Evolutionary conservation across 2,329 filamentous ascomycete genomes (phyloP).

Genomic region (Fusarium newnesense): DNA sequence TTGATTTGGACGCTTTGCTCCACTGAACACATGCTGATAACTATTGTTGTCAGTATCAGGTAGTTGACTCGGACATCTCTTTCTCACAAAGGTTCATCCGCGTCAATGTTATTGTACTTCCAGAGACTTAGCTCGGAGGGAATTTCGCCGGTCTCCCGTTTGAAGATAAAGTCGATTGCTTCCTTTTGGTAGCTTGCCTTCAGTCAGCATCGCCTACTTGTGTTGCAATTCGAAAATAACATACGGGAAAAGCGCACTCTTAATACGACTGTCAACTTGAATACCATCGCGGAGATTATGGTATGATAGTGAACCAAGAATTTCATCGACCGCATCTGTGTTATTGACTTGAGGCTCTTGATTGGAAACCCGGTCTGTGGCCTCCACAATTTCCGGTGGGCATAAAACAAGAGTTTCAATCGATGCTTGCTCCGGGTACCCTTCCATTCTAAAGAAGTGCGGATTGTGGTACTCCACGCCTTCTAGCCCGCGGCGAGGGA

Average conservation of each 20-base stretch:
- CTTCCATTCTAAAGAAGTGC: not conserved
- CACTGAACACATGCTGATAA: not conserved
- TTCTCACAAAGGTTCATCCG: not conserved
- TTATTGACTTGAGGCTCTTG: accelerated
- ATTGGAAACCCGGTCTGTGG: accelerated
- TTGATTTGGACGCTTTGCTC: not conserved
- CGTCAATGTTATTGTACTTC: not conserved
- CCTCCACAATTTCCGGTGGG: accelerated
- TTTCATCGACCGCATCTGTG: not conserved
- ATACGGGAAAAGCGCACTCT: no score
- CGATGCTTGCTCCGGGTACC: accelerated
- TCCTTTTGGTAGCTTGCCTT: not conserved
- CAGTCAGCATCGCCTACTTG: no score
- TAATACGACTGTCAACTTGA: not conserved
- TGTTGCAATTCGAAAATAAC: no score
- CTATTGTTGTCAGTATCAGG: accelerated
- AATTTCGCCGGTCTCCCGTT: not conserved
- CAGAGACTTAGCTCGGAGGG: not conserved
- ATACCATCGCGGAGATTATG: accelerated
- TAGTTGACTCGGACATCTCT: accelerated
- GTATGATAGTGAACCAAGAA: not conserved
- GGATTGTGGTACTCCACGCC: not conserved
- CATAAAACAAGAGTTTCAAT: accelerated
- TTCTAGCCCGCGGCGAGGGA: accelerated
- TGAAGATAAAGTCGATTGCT: not conserved